A percentile compares a stretch with the other conserved stretches of the same genome.
phyloP scores from a whole-genome alignment of 2,329 filamentous ascomycete species.

The Talaromyces pinophilus region DNA sequence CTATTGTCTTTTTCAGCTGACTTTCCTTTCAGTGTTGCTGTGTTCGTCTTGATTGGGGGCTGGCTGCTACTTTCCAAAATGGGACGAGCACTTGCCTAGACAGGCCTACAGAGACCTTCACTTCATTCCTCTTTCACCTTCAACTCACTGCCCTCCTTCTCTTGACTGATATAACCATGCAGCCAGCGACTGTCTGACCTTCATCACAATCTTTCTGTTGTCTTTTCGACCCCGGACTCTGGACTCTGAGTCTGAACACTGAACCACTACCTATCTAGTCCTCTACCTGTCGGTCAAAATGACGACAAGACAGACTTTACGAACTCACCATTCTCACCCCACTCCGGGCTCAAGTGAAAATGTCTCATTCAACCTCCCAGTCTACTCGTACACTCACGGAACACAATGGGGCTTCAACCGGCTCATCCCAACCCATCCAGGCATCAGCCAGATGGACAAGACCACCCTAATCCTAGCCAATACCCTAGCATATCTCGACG shows the following conservation, averaged over 20 bases:
- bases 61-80: not conserved
- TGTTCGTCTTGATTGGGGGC: not conserved
- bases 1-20: not conserved
- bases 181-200: not conserved
- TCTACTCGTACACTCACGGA: not conserved
- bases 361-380: conserved; percentile 12
- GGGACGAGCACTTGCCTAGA: not conserved
- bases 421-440: not conserved
- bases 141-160: not conserved
- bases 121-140: not conserved
- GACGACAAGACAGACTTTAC: not conserved
- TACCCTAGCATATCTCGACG: conserved; percentile 11
- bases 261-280: not conserved
- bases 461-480: not conserved
- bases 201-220: not conserved
- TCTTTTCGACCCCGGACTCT: not conserved
- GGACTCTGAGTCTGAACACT: not conserved
- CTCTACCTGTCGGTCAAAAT: not conserved
- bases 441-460: conserved; percentile 10
- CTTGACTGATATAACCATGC: not conserved
- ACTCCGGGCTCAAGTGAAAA: not conserved
- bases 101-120: not conserved
- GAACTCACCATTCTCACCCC: not conserved
- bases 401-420: not conserved
- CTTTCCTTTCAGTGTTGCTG: not conserved